Evolutionary conservation across 441 rosid genomes (phyloP), one percentile per base, ranked within the genome.

Genomic region (Melastoma candidum): DNA sequence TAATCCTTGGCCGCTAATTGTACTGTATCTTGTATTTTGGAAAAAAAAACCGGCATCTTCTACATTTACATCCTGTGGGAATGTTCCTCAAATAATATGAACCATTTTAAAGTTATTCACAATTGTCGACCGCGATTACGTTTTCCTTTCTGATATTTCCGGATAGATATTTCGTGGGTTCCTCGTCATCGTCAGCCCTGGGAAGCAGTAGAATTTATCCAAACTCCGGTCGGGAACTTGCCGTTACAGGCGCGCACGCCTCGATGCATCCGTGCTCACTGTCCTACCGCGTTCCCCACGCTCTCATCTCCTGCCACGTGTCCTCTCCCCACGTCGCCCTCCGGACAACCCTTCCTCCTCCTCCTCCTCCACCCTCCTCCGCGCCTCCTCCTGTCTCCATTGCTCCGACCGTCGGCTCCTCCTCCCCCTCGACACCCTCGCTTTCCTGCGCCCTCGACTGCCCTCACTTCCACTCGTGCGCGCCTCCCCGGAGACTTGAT

Each of bases 381-480:
- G 45, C 17, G 41, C 13, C 53, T 12, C 6, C 62, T 7, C 74
- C 69, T 8, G 57, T 26, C 81, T 27, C 49, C 79, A 60, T 47
- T 70, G 44, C 53, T 14, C 7, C 51, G 70, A 24, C 69, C 87
- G 54, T 71, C 71, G 43, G 58, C 74, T 6, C 83, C 89, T 49
- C 50, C 48, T 17, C 56, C 49, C 29, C 29, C 44, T 7, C 46
- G 46, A 11, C 57, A 2, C 24, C 13, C 44, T 26, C 57, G 29
- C 39, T 25, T 7, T 11, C 64, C 49, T 44, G 49, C 71, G 82
- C 87, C 24, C 87, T 90, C 48, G 77, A 85, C 60, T 87, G 98
- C 61, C 80, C 85, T 48, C 96, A 85, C 70, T 92, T 92, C 70
- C 73, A 87, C 51, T 69, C 82, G 94, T 90, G 77, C 56, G 71